Evolutionary conservation across 495 filamentous ascomycete genomes (phyloP).

Genomic region (Lasiosphaeris hirsuta): DNA sequence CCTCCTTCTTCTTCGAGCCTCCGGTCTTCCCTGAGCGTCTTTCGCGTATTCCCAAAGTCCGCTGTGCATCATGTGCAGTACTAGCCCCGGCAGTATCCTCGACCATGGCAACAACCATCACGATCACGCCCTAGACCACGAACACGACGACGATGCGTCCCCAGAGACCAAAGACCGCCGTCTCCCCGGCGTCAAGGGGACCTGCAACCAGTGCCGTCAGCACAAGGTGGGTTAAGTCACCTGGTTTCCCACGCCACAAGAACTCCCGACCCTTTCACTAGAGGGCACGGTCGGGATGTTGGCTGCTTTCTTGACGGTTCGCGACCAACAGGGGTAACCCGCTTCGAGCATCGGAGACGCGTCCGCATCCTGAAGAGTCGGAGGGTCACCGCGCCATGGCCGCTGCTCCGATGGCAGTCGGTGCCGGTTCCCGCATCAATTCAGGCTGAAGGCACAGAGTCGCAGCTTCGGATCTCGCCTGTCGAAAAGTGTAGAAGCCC

Average conservation of each 20-base stretch:
- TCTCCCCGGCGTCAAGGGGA: constrained; percentile 71
- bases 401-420: constrained; percentile 4
- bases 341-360: constrained; percentile 17
- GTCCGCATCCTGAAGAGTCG: constrained; percentile 20
- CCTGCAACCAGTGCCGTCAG: constrained; percentile 93
- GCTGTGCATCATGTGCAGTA: constrained; percentile 57
- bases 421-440: constrained; percentile 12
- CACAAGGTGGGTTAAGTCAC: constrained; percentile 68
- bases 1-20: too few relatives aligned
- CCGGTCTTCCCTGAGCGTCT: too few relatives aligned
- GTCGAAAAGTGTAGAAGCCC: background rate
- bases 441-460: constrained; percentile 23
- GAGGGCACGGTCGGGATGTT: too few relatives aligned
- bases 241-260: background rate
- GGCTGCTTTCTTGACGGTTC: too few relatives aligned
- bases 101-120: constrained; percentile 62
- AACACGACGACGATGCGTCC: constrained; percentile 57
- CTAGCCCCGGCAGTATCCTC: constrained; percentile 61
- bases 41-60: too few relatives aligned
- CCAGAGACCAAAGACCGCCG: constrained; percentile 33
- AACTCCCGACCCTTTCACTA: too few relatives aligned
- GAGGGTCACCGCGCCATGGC: background rate
- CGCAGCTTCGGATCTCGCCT: constrained; percentile 12
- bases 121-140: constrained; percentile 62
- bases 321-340: constrained; percentile 1